These are phyloP conservation scores for Naganishia onofrii DNA, from an alignment of 768 basidiomycete species.

Conservation along the genomic window DNA sequence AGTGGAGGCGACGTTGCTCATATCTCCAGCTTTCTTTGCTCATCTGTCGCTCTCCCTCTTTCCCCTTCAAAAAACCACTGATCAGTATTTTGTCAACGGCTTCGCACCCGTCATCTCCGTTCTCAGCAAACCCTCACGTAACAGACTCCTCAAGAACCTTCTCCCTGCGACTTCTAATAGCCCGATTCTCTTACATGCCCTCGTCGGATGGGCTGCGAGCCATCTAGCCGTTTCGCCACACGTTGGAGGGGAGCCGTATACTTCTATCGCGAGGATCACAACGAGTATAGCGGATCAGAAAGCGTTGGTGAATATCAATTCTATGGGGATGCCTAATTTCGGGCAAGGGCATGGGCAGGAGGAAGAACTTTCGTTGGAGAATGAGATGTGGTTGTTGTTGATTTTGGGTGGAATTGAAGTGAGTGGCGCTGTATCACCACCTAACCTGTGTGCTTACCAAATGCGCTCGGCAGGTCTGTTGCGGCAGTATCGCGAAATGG, in stretches of 20 bases:
- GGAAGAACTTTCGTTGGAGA: conserved; percentile 25
- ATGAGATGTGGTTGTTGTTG: conserved; percentile 27
- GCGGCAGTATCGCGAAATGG: conserved; percentile 26
- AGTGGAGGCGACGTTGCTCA: background rate
- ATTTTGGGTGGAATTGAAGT: conserved; percentile 30
- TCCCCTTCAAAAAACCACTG: no score
- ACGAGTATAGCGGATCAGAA: conserved; percentile 26
- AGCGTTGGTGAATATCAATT: conserved; percentile 19
- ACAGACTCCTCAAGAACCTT: conserved; percentile 16
- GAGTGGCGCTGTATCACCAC: background rate
- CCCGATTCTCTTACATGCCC: conserved; percentile 25
- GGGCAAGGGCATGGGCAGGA: background rate
- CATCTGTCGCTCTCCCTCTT: background rate
- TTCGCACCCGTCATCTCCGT: conserved; percentile 31
- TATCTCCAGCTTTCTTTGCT: background rate
- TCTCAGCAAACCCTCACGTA: conserved; percentile 22
- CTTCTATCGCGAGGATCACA: conserved; percentile 27
- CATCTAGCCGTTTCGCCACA: conserved; percentile 21
- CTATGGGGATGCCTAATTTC: conserved; percentile 1
- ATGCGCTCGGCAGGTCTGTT: conserved; percentile 19
- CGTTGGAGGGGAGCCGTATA: conserved; percentile 21
- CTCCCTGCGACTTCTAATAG: conserved; percentile 20
- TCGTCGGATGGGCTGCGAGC: conserved; percentile 27
- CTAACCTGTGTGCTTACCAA: background rate
- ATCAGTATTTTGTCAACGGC: conserved; percentile 28